These are phyloP conservation scores for Liriodendron chinense DNA, from an alignment of 164 flowering plant species.

Conservation along the genomic window DNA sequence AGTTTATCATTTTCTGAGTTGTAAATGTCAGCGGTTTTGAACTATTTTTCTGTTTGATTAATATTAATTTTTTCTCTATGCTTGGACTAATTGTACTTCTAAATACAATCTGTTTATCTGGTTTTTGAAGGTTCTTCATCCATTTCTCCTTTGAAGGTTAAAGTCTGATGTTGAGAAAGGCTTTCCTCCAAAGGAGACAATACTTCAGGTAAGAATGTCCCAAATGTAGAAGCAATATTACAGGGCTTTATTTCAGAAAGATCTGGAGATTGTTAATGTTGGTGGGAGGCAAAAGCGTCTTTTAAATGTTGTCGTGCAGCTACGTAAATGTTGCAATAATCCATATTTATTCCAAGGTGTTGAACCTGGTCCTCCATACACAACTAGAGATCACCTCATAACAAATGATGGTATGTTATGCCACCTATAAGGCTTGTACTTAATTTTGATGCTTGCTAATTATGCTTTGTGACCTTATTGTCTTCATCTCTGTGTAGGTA, in stretches of 20 bases:
- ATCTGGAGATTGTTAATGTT: conserved; percentile 98
- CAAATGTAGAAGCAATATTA: conserved; percentile 95
- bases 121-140: conserved; percentile 76
- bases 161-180: conserved; percentile 99
- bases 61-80: not conserved
- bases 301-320: conserved; percentile 95
- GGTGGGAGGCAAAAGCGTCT: conserved; percentile 99
- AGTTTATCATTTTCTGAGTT: not conserved
- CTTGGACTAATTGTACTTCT: not conserved
- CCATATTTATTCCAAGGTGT: conserved; percentile 99
- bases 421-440: not conserved
- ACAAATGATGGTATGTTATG: conserved; percentile 72
- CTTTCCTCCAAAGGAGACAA: conserved; percentile 98
- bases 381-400: conserved; percentile 91
- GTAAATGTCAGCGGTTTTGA: not conserved
- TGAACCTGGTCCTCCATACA: conserved; percentile 99
- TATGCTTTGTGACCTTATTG: not conserved
- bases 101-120: not conserved
- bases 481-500: conserved; percentile 46
- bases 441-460: not conserved
- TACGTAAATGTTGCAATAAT: conserved; percentile 97
- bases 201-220: conserved; percentile 98
- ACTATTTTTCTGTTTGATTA: not conserved
- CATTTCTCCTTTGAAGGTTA: conserved; percentile 93
- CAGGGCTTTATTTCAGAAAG: conserved; percentile 88